These are phyloP conservation scores for Chamaecrista fasciculata DNA, from an alignment of 306 rosid genomes.

Conservation along the genomic window DNA sequence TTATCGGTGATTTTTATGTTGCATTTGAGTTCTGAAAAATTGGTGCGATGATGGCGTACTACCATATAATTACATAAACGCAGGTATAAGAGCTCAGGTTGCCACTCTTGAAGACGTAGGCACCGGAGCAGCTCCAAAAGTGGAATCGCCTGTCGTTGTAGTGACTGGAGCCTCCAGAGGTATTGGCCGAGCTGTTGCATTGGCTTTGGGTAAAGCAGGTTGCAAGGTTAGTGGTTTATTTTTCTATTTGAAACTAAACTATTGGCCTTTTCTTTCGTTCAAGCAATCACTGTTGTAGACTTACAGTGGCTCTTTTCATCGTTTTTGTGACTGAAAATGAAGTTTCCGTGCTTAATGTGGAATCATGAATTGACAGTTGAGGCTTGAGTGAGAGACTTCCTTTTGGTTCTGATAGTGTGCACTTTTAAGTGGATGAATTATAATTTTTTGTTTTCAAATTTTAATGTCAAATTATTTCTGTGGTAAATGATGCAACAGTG, in stretches of 20 bases:
- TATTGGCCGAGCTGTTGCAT: constrained; percentile 81
- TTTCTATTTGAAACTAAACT: background rate
- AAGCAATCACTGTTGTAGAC: background rate
- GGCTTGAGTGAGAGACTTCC: background rate
- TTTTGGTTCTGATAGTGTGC: background rate
- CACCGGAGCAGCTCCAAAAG: constrained; percentile 43
- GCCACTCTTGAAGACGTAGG: constrained; percentile 63
- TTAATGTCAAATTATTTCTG: background rate
- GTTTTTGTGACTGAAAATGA: background rate
- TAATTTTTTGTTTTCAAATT: background rate
- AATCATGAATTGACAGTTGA: background rate
- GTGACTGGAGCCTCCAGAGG: constrained; percentile 98
- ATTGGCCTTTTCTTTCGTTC: background rate
- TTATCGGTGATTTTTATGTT: background rate
- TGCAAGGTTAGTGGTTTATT: constrained; percentile 67
- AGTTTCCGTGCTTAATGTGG: background rate
- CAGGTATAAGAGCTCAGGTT: constrained; percentile 81
- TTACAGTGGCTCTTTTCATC: background rate
- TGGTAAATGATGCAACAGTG: background rate
- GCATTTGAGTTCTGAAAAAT: constrained; percentile 1
- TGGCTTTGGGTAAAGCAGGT: constrained; percentile 84
- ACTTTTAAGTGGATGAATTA: background rate
- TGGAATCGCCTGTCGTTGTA: constrained; percentile 81
- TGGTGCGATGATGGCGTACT: background rate
- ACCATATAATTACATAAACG: background rate